A percentile compares a stretch with the other conserved stretches of the same genome.
These are phyloP conservation scores for Tripidium arundinaceum DNA, from an alignment of 202 grass and related monocot genomes.

Conservation along the genomic window DNA sequence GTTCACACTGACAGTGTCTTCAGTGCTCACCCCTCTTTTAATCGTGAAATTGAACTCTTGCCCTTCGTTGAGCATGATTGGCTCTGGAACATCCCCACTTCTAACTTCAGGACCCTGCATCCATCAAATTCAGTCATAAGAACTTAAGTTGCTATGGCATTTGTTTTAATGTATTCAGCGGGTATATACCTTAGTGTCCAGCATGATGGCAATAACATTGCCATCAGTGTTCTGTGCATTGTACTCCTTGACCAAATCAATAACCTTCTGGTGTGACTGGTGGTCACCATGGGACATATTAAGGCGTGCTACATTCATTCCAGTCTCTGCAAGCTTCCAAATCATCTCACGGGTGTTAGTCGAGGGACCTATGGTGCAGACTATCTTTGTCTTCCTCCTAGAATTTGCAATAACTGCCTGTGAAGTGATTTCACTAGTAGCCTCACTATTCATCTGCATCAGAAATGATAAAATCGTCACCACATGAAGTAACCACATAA, in stretches of 20 bases:
- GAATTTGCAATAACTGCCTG: conserved; percentile 23
- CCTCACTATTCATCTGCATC: conserved; percentile 37
- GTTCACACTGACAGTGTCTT: conserved; percentile 89
- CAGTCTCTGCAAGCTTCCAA: conserved; percentile 88
- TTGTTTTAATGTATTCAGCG: background rate
- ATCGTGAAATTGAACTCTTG: conserved; percentile 93
- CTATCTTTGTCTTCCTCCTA: conserved; percentile 90
- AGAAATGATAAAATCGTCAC: conserved; percentile 2
- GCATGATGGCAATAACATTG: conserved; percentile 82
- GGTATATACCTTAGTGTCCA: conserved; percentile 84
- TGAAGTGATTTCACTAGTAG: conserved; percentile 30
- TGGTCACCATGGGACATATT: conserved; percentile 99
- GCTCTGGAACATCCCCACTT: conserved; percentile 91
- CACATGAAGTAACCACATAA: background rate
- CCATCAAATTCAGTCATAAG: conserved; percentile 9
- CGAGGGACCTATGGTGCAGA: conserved; percentile 90
- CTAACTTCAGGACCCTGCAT: conserved; percentile 94
- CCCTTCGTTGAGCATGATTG: conserved; percentile 82
- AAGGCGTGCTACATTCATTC: conserved; percentile 86
- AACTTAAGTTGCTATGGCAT: background rate
- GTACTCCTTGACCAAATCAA: conserved; percentile 95
- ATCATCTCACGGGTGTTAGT: conserved; percentile 86
- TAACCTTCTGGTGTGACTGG: conserved; percentile 82
- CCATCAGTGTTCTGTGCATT: conserved; percentile 66
- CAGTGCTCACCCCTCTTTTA: conserved; percentile 71